Base-by-base conservation (phyloP, 2,329 filamentous ascomycete genomes). In the Apiospora hydei region DNA sequence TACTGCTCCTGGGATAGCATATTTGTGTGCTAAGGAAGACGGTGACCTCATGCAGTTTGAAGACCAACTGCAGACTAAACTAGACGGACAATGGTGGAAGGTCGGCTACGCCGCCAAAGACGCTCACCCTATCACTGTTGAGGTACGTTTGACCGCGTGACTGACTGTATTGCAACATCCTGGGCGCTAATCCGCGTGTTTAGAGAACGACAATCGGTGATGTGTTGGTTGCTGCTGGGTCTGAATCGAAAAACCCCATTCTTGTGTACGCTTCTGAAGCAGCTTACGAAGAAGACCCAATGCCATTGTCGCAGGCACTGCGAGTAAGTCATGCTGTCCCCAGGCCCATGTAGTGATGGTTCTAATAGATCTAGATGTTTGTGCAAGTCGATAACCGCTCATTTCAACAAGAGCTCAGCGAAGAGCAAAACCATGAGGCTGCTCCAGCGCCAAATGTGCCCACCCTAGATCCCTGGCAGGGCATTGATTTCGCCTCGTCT, bases 231-330 rank as follows among this genome's bases (percentile, higher is more conserved):
- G 83, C 84, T 13, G 83, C 88, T 26, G 87, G 84, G 79, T 80
- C 82, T 10, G 86, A 88, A 67, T 84, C 84, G 11, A 87, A 85
- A 71, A 83, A 81, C 24, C 84, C 85, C 0, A 76, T 88, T 24
- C 76, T 90, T 3, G 80, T 90, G 5, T 90, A 90, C 75, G 88
- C 88, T 30, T 87, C 86, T 4, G 86, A 89, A 73, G 78, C 81
- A 38, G 86, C 87, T 34, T 77, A 88, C 72, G 74, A 81, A 16
- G 74, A 76, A 26, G 77, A 80, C 4, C 77, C 72, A 14, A 75
- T 78, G 4, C 79, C 83, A 14, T 78, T 89, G 21, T 81, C 87
- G 41, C 77, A 79, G 67, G 72, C 81, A 69, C 76, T 85, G 30
- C 80, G 82, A 51, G 83, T 83, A 70, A 73, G 80, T 77, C 21